Conservation (phyloP, 352 stramenopile species). For the Peronospora farinosa region DNA sequence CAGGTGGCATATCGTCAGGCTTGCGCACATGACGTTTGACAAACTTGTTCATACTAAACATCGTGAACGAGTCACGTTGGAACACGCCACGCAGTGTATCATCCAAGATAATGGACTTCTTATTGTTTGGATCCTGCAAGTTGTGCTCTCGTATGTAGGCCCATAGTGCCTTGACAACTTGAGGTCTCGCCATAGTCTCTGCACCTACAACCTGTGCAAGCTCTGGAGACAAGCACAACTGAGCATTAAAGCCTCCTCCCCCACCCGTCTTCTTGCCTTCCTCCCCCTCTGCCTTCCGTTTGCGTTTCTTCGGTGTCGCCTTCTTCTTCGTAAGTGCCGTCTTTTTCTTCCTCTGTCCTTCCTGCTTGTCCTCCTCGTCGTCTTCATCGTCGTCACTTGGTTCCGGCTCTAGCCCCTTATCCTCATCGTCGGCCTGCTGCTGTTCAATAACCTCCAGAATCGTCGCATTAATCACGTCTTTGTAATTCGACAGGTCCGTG, state of each 20-base stretch:
- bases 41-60: conserved; percentile 88
- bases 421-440: conserved; percentile 63
- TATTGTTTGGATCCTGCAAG: conserved; percentile 93
- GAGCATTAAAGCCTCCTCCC: conserved; percentile 66
- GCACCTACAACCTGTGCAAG: conserved; percentile 77
- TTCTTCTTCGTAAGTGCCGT: conserved; percentile 46
- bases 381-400: conserved; percentile 41
- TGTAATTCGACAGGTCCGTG: conserved; percentile 70
- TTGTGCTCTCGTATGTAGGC: conserved; percentile 93
- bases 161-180: conserved; percentile 95
- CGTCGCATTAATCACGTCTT: conserved; percentile 78
- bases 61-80: conserved; percentile 77
- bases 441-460: conserved; percentile 80
- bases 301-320: conserved; percentile 44
- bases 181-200: conserved; percentile 82
- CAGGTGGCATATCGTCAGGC: conserved; percentile 50
- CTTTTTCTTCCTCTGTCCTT: conserved; percentile 35
- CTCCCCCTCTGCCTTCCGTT: conserved; percentile 32
- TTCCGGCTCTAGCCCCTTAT: conserved; percentile 41
- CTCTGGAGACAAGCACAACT: conserved; percentile 70
- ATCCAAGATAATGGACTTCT: conserved; percentile 89
- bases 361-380: conserved; percentile 39
- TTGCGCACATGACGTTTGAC: conserved; percentile 82
- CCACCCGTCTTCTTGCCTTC: conserved; percentile 31
- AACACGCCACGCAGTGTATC: conserved; percentile 76